phyloP scores from a whole-genome alignment of 2,329 filamentous ascomycete species.

The Magnaporthiopsis poae region DNA sequence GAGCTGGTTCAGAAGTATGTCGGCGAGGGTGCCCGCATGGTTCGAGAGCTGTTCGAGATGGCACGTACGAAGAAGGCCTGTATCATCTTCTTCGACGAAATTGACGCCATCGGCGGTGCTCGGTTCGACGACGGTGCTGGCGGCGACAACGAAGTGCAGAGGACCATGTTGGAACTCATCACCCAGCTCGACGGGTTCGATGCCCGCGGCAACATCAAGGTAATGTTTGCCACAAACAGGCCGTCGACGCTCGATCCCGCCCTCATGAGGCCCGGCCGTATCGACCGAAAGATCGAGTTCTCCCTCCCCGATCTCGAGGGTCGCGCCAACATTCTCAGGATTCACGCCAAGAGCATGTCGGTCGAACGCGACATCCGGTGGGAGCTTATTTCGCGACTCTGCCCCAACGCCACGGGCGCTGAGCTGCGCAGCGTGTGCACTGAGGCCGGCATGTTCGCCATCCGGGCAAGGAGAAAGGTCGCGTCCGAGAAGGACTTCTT shows the following conservation, averaged over 20 bases:
- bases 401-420: conserved; percentile 92
- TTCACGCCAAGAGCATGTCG: conserved; percentile 99
- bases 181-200: conserved; percentile 99
- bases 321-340: conserved; percentile 91
- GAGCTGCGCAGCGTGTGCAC: conserved; percentile 94
- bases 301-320: conserved; percentile 93
- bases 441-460: conserved; percentile 97
- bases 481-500: conserved; percentile 98
- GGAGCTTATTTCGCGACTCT: conserved; percentile 94
- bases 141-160: conserved; percentile 92
- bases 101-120: conserved; percentile 97
- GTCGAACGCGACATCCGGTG: conserved; percentile 97
- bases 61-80: conserved; percentile 98
- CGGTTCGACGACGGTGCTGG: conserved; percentile 96
- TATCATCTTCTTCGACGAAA: conserved; percentile 99
- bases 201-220: conserved; percentile 96
- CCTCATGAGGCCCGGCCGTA: conserved; percentile 90
- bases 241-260: conserved; percentile 95
- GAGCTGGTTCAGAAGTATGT: conserved; percentile 99
- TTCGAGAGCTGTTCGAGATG: conserved; percentile 98
- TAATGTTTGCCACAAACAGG: conserved; percentile 99
- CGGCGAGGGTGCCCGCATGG: conserved; percentile 95
- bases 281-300: conserved; percentile 98
- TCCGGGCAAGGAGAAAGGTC: conserved; percentile 87
- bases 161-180: conserved; percentile 95